These are phyloP conservation scores for Castanea crenata DNA, from an alignment of 306 rosid genomes.

Conservation along the genomic window DNA sequence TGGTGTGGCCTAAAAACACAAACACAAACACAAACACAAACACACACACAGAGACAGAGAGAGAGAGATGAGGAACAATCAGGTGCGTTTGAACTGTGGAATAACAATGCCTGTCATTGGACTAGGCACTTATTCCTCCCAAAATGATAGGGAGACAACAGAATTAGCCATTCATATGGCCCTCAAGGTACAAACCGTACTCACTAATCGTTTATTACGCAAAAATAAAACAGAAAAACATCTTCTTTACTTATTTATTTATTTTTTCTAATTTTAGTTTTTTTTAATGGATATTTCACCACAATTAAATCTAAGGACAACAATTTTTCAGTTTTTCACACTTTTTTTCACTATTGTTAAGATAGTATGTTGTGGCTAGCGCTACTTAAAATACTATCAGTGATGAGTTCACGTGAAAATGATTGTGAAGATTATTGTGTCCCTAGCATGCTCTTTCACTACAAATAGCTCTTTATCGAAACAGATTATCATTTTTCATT, in stretches of 20 bases:
- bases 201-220: not conserved
- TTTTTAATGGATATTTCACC: no score
- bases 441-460: not conserved
- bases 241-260: not conserved
- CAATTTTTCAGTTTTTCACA: no score
- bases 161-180: conserved; percentile 73
- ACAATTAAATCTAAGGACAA: no score
- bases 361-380: no score
- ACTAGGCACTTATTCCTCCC: conserved; percentile 76
- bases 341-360: no score
- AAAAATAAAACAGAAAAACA: not conserved
- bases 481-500: not conserved
- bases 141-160: conserved; percentile 51
- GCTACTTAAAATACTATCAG: no score
- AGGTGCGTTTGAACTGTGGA: conserved; percentile 71
- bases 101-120: conserved; percentile 80
- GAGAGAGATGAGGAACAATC: conserved; percentile 43
- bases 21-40: conserved; percentile 15
- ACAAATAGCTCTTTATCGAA: not conserved
- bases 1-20: conserved; percentile 5
- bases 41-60: not conserved
- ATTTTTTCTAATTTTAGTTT: not conserved
- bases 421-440: no score
- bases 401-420: no score
- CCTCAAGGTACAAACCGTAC: conserved; percentile 51